These are phyloP conservation scores for Eleusine indica DNA, from an alignment of 176 grass and related monocot species.

Conservation along the genomic window DNA sequence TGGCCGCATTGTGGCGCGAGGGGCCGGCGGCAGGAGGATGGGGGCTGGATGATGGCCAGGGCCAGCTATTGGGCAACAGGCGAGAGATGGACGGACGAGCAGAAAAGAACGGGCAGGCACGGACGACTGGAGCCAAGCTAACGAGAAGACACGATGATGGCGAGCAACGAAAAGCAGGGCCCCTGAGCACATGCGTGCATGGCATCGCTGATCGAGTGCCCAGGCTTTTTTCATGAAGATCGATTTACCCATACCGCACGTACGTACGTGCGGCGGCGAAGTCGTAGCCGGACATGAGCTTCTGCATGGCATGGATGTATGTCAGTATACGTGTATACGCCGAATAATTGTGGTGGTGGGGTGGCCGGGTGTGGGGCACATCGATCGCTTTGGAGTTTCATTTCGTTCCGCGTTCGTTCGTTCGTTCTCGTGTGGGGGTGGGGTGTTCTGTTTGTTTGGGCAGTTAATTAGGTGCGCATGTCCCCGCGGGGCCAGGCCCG, in stretches of 20 bases:
- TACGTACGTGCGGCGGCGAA: background rate
- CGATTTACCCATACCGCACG: background rate
- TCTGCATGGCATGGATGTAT: background rate
- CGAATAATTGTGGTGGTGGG: background rate
- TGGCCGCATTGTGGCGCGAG: background rate
- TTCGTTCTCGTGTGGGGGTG: background rate
- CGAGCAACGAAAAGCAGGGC: constrained; percentile 17
- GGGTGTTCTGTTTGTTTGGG: background rate
- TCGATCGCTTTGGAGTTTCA: background rate
- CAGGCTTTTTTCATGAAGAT: background rate
- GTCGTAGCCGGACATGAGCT: background rate
- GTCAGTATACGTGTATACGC: background rate
- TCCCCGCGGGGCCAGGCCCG: background rate
- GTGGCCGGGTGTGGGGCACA: background rate
- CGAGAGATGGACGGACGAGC: constrained; percentile 3
- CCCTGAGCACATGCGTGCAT: background rate
- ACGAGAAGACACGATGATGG: constrained; percentile 26
- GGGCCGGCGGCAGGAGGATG: background rate
- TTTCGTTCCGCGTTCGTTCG: background rate
- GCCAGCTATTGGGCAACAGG: background rate
- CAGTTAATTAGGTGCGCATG: background rate
- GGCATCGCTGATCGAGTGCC: background rate
- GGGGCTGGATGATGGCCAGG: background rate
- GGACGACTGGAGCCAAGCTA: background rate
- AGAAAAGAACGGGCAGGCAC: background rate